Base-by-base conservation (phyloP, 495 filamentous ascomycete species). In the Trichoderma gamsii region DNA sequence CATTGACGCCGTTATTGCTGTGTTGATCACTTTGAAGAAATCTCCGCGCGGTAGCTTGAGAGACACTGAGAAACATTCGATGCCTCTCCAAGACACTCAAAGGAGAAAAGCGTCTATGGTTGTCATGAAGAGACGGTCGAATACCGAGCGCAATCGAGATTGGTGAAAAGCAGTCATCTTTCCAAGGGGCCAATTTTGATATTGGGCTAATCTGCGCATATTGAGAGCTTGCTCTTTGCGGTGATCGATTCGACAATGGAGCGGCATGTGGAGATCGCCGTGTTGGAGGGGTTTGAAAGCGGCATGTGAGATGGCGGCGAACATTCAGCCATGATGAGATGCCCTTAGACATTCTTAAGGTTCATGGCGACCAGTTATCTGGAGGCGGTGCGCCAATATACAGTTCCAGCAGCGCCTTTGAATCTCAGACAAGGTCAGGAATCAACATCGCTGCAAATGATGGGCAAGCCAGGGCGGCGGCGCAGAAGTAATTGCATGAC, bases 401-500 rank as follows among this genome's bases (percentile, higher is more conserved):
- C 7, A 16, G 23, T 23, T 15, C n/a, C 7, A 43, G 29, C 35
- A 65, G 27, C 27, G 56, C 27, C 56, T 61, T 61, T 18, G 56
- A 15, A 25, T 41, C 35, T 13, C 32, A 65, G 35, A 41, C 23
- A 18, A 43, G 2, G 64, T 21, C 41, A n/a, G 64, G 64, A 65
- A 65, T 41, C 12, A 15, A 61, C 11, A 41, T 41, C 25, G 4
- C 35, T 35, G 32, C 9, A 12, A 46, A 65, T 43, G 64, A 7
- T 65, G 41, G 41, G 23, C 35, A 12, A 46, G 21, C 15, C 35
- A 32, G 64, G 63, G 21, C 35, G 63, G 21, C 35, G 35, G 64
- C 35, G 41, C 43, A 35, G 32, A 66, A 66, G 44, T 65, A 27
- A 49, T 46, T 66, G 41, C 65, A 66, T 66, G 65, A 66, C 65